Evolutionary conservation across 306 rosid species (phyloP).

Genomic region (Rubus parviflorus): DNA sequence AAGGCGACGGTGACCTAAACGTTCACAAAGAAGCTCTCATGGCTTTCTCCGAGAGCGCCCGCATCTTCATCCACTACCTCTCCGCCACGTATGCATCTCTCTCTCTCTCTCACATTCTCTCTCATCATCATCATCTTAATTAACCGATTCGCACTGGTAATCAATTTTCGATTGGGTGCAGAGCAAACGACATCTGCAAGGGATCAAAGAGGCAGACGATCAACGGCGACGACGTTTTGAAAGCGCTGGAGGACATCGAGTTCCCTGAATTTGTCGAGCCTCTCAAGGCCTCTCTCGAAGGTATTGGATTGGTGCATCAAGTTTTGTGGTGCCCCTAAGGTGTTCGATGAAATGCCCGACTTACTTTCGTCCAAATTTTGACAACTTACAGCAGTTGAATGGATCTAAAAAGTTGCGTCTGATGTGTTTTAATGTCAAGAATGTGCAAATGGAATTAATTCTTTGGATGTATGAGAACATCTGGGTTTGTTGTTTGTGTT

Average conservation of each 20-base stretch:
- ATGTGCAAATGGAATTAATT: neutral
- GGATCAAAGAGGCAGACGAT: constrained; percentile 90
- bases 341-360: constrained; percentile 8
- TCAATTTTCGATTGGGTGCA: constrained; percentile 15
- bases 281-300: constrained; percentile 71
- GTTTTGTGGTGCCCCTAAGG: neutral
- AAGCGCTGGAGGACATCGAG: constrained; percentile 88
- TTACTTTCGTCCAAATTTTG: neutral
- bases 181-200: constrained; percentile 91
- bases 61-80: constrained; percentile 88
- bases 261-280: constrained; percentile 69
- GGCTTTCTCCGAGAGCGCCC: constrained; percentile 85
- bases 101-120: neutral
- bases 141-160: neutral
- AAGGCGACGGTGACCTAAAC: constrained; percentile 53
- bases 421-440: neutral
- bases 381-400: neutral
- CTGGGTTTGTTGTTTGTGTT: constrained; percentile 19
- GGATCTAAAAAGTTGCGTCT: neutral
- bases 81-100: constrained; percentile 67
- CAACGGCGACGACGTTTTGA: constrained; percentile 69
- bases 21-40: constrained; percentile 72
- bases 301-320: constrained; percentile 18
- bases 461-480: neutral
- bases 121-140: neutral